Evolutionary conservation across 768 basidiomycete species (phyloP).

Genomic region (Phylloporus scabripes): DNA sequence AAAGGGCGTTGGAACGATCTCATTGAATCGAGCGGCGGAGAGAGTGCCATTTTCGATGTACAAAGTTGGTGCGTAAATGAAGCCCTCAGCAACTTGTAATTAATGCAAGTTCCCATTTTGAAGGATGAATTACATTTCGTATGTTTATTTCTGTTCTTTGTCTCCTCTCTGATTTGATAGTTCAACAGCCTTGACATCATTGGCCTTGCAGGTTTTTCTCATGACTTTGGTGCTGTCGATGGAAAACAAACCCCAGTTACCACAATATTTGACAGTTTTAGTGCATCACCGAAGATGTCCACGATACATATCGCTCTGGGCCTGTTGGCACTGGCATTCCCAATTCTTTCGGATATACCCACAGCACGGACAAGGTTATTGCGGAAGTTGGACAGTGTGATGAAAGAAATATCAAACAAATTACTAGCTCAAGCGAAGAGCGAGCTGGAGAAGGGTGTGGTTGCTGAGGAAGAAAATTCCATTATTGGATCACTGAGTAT

Average conservation of each 20-base stretch:
- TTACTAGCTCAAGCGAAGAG: conserved; percentile 35
- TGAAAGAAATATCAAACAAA: conserved; percentile 38
- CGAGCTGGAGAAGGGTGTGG: conserved; percentile 25
- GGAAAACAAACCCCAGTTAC: conserved; percentile 41
- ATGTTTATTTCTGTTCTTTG: background rate
- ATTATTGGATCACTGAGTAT: conserved; percentile 24
- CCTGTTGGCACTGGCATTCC: conserved; percentile 35
- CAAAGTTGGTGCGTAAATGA: conserved; percentile 27
- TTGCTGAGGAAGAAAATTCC: conserved; percentile 22
- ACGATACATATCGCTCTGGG: conserved; percentile 27
- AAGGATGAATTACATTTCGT: conserved; percentile 35
- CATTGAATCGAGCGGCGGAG: conserved; percentile 17
- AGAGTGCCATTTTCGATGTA: conserved; percentile 33
- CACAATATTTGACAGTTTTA: conserved; percentile 36
- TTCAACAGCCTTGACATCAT: conserved; percentile 46
- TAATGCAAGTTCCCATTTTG: background rate
- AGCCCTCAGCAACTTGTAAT: background rate
- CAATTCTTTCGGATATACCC: conserved; percentile 34
- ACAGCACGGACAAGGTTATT: conserved; percentile 30
- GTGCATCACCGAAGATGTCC: conserved; percentile 14
- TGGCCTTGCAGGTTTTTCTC: conserved; percentile 57
- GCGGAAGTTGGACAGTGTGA: conserved; percentile 28
- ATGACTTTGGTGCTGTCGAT: conserved; percentile 51
- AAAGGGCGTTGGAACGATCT: conserved; percentile 29
- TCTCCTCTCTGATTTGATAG: background rate